Evolutionary conservation across 169 alveolate genomes (phyloP).

Genomic region (Plasmodium billcollinsi): DNA sequence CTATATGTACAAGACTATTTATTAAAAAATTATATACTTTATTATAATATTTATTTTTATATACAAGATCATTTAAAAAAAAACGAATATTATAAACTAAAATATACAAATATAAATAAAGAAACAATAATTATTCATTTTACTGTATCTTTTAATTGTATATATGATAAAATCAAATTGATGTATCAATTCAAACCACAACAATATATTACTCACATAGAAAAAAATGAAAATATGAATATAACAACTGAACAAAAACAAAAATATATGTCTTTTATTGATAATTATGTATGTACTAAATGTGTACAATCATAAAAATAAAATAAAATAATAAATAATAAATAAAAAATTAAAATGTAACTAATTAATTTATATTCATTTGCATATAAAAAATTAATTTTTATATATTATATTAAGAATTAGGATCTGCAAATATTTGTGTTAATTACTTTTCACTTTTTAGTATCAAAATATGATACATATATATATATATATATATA

Average conservation of each 20-base stretch:
- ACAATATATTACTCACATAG: constrained; percentile 65
- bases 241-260: constrained; percentile 10
- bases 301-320: constrained; percentile 1
- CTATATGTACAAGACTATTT: constrained; percentile 56
- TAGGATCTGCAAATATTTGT: too few relatives aligned
- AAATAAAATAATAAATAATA: neutral
- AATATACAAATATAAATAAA: constrained; percentile 69
- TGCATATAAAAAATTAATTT: too few relatives aligned
- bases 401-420: too few relatives aligned
- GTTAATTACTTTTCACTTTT: too few relatives aligned
- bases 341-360: too few relatives aligned
- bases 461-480: too few relatives aligned
- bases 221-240: constrained; percentile 6
- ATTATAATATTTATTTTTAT: constrained; percentile 68
- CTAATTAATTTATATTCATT: too few relatives aligned
- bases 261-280: constrained; percentile 56
- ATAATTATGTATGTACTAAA: constrained; percentile 38
- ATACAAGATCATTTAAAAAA: constrained; percentile 64
- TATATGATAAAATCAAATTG: constrained; percentile 18
- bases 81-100: constrained; percentile 51
- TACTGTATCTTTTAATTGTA: constrained; percentile 68
- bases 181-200: constrained; percentile 26
- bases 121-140: constrained; percentile 63
- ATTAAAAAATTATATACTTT: constrained; percentile 74
- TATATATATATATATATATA: too few relatives aligned